Evolutionary conservation across 2,329 filamentous ascomycete species (phyloP), one percentile per base, ranked within the genome.

Genomic region (Nannizziopsis arthrosporioides): DNA sequence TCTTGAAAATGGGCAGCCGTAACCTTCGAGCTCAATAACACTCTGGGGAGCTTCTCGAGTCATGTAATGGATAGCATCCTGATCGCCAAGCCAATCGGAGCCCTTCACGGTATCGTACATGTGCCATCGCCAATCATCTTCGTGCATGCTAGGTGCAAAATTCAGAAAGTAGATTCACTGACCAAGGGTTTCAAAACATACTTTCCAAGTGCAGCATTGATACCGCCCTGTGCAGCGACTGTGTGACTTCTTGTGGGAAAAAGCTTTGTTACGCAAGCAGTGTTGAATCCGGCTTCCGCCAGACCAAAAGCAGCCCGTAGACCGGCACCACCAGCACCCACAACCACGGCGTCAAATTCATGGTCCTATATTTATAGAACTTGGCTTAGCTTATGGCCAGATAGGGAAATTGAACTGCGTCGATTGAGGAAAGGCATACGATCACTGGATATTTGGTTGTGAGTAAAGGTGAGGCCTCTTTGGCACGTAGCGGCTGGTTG

Each of bases 311-410:
- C 77, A 44, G 78, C 78, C 58, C 78, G 72, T 36, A 82, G 68
- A 59, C 78, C 78, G 52, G 78, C 76, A 59, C 78, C 78, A 53
- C 78, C 78, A 52, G 78, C 78, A 59, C 73, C 73, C 47, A 75
- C 87, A 53, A 98, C 92, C 60, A 98, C 76, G 54, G 90, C 90
- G 84, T 96, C 92, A 72, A 95, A 96, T 72, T 96, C 88, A 72
- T 98, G 92, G 68, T 96, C 92, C 81, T 88, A 63, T 22, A 47
- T 47, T 42, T 31, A 43, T 47, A n/a, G 41, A 52, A 47, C 12
- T 22, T 15, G 9, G 49, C 9, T 47, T 18, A 42, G 45, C 14
- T 19, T 12, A 27, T 27, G 17, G n/a, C 27, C 9, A 41, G 14
- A 11, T 30, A 9, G 6, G 3, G 44, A 17, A 42, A n/a, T 8